phyloP scores from a whole-genome alignment of 2,329 filamentous ascomycete species.

The Thelonectria discophora region DNA sequence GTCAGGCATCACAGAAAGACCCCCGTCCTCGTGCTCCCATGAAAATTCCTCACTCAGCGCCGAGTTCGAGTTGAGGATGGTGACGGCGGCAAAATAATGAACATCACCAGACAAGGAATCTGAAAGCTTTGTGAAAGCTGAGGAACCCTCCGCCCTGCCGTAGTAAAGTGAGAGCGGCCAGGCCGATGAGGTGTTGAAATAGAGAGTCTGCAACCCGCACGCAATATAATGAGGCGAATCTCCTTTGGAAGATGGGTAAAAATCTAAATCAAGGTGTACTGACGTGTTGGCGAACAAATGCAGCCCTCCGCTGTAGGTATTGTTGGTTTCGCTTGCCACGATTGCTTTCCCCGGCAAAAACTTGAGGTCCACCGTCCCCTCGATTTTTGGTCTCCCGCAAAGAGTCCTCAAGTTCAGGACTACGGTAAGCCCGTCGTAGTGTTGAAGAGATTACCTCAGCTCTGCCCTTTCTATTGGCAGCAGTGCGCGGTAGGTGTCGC shows the following conservation, averaged over 20 bases:
- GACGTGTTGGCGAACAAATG: too few species aligned
- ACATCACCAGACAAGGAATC: constrained; percentile 15
- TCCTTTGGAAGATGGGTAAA: too few species aligned
- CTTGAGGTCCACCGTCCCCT: background rate
- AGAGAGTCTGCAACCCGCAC: too few species aligned
- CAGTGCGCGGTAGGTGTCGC: constrained; percentile 16
- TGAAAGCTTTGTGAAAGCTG: background rate
- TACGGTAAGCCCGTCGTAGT: background rate
- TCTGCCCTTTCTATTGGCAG: constrained; percentile 1
- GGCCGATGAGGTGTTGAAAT: background rate
- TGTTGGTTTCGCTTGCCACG: background rate
- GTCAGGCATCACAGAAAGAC: background rate
- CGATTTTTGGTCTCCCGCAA: background rate
- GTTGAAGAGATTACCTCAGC: constrained; percentile 1
- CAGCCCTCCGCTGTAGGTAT: too few species aligned
- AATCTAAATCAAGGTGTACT: too few species aligned
- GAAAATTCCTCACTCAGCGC: constrained; percentile 8
- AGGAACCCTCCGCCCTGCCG: background rate
- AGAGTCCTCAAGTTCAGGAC: background rate
- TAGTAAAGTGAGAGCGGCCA: constrained; percentile 2
- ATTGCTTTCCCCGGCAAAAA: background rate
- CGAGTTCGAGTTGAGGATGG: constrained; percentile 17
- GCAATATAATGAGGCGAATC: too few species aligned
- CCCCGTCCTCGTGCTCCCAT: background rate
- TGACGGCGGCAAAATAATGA: constrained; percentile 2